Evolutionary conservation across 2,329 filamentous ascomycete genomes (phyloP).

Genomic region (Scedosporium dehoogii): DNA sequence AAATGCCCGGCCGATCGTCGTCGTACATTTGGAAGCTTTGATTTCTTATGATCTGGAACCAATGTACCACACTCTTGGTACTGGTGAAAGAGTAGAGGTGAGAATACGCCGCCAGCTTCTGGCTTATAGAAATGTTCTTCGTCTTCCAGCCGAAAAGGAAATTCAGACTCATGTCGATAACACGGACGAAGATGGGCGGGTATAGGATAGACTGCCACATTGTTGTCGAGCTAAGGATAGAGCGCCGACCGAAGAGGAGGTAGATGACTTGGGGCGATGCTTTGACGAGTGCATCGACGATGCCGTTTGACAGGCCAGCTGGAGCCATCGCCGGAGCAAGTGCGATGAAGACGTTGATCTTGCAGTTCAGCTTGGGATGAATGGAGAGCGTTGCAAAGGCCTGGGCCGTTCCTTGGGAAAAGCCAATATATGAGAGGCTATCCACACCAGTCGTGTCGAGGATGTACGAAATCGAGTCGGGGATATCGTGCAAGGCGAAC

Average conservation of each 20-base stretch:
- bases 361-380: constrained; percentile 82
- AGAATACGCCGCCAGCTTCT: constrained; percentile 91
- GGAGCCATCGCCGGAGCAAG: constrained; percentile 95
- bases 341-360: constrained; percentile 92
- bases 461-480: constrained; percentile 87
- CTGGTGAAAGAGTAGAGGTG: constrained; percentile 96
- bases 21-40: constrained; percentile 98
- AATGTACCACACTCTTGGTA: constrained; percentile 94
- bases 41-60: constrained; percentile 98
- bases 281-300: constrained; percentile 89
- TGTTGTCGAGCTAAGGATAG: constrained; percentile 83
- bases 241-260: constrained; percentile 82
- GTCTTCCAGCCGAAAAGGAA: constrained; percentile 89
- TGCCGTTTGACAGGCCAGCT: constrained; percentile 76
- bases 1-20: constrained; percentile 76
- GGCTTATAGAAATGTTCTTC: constrained; percentile 70
- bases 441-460: constrained; percentile 71
- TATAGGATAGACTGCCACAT: constrained; percentile 98
- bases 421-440: constrained; percentile 90
- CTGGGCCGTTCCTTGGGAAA: constrained; percentile 94
- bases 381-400: constrained; percentile 91
- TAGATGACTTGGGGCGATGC: constrained; percentile 88
- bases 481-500: constrained; percentile 96
- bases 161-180: constrained; percentile 71
- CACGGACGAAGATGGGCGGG: constrained; percentile 79